phyloP scores from a whole-genome alignment of 495 filamentous ascomycete genomes.

The Penicillium pancosmium region DNA sequence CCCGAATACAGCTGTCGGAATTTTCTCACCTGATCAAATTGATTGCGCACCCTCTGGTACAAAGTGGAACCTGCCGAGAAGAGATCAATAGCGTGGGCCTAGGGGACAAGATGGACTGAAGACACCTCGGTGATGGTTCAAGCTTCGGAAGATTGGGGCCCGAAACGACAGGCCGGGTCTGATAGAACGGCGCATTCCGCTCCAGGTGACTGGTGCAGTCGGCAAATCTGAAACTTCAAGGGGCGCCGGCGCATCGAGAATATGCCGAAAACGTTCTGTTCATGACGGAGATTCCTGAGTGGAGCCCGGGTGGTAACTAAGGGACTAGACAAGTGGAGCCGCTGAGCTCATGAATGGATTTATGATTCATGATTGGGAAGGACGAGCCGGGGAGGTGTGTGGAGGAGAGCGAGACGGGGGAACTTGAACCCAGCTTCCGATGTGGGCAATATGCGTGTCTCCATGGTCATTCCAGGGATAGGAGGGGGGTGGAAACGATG shows the following conservation, averaged over 20 bases:
- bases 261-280: conserved; percentile 30
- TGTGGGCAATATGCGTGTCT: not conserved
- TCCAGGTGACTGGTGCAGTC: conserved; percentile 5
- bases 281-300: conserved; percentile 25
- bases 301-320: conserved; percentile 20
- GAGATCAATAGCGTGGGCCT: not conserved
- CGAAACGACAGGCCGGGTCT: conserved; percentile 2
- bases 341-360: conserved; percentile 4
- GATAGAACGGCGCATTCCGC: conserved; percentile 14
- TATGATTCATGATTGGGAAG: conserved; percentile 17
- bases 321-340: conserved; percentile 7
- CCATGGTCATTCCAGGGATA: not conserved
- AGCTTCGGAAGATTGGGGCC: conserved; percentile 10
- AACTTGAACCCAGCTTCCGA: conserved; percentile 1
- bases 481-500: not conserved
- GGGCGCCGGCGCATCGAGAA: conserved; percentile 10
- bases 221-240: conserved; percentile 26
- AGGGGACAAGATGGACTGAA: not conserved
- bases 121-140: conserved; percentile 9
- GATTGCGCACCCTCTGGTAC: not conserved
- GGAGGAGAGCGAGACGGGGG: conserved; percentile 1
- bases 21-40: not conserved
- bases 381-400: not conserved
- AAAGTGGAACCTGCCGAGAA: conserved; percentile 3
- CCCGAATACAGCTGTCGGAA: not conserved